Evolutionary conservation across 257 asterid genomes (phyloP), one percentile per base, ranked within the genome.

Genomic region (Solanum pimpinellifolium): DNA sequence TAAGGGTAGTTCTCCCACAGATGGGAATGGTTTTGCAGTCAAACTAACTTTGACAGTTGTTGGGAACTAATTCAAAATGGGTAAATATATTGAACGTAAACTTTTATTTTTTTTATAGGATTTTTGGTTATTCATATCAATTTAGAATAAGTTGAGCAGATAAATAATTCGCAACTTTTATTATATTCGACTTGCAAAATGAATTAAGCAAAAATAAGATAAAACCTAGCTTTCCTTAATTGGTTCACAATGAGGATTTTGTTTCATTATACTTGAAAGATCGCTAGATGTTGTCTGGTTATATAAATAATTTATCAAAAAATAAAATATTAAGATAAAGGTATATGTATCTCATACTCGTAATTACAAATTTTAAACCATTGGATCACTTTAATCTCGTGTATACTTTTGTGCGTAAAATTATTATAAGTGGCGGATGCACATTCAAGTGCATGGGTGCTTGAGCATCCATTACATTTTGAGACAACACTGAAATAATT

Each of bases 181-280:
- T 18, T 33, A 33, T 15, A 3, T 0, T 33, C 7, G 0, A 72
- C 78, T 16, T 9, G 46, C 46, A 33, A 72, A 72, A 14, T 68
- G 39, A 56, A 56, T 56, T 56, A 20, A 56, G 25, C 65, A 60
- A 60, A 23, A 23, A 3, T 60, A 60, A 23, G 0, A 0, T 23
- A 60, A 0, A 13, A 0, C 2, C 1, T 0, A 60, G 1, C 7
- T n/a, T 56, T 27, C 6, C 13, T 59, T 9, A 1, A 3, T 59
- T 21, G 0, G 10, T 59, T 20, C 2, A 59, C 5, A 3, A 7
- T 59, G 6, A 59, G 0, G 11, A 59, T 59, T 59, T 59, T 59
- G 23, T 21, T 21, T 20, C 25, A 21, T 59, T 59, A 21, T 60
- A 9, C 10, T 60, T 23, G 4, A 60, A 60, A 9, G 14, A 60